Base-by-base conservation (phyloP, 2,329 filamentous ascomycete species). In the Fusarium veterinarium region DNA sequence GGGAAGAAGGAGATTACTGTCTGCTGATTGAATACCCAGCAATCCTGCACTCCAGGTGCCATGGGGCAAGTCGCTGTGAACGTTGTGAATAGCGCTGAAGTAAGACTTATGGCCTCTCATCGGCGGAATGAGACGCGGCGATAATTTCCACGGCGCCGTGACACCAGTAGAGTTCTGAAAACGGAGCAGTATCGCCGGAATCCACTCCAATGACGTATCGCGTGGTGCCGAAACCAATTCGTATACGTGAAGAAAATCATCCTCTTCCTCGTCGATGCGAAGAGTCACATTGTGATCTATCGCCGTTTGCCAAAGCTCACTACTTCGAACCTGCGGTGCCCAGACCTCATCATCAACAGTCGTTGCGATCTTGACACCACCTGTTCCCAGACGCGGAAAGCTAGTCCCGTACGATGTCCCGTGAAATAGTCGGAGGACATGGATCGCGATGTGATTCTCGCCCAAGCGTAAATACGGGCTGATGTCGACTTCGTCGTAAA, bases 171-270 rank as follows among this genome's bases (percentile, higher is more conserved):
- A 60, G 1, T 42, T 60, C 17, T 60, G 42, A 1, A 48, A 60
- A 0, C 48, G 19, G 5, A 63, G 31, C 2, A 49, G 6, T 8
- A 7, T 25, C 2, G 55, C 60, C 0, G 60, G 4, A 17, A 23
- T 28, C 55, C 60, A 63, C 3, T 8, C 25, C 5, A 57, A 6
- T 1, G 31, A 2, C 0, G 6, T 10, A 1, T 23, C n/a, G 16
- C 11, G 16, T 1, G 46, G 19, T 5, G 11, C 8, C 5, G 16
- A 40, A 11, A 17, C 20, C 7, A 17, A 9, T 30, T 63, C 60
- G 16, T 48, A 63, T 2, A 60, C 14, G 17, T 63, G 60, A 16
- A 63, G 60, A 8, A 63, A 63, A 11, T 60, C 55, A 25, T 63
- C 60, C 10, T 63, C 60, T 1, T 25, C 10, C n/a, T 63, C 35